Evolutionary conservation across 106 monocot species (phyloP).

Genomic region (Dactylorhiza incarnata): DNA sequence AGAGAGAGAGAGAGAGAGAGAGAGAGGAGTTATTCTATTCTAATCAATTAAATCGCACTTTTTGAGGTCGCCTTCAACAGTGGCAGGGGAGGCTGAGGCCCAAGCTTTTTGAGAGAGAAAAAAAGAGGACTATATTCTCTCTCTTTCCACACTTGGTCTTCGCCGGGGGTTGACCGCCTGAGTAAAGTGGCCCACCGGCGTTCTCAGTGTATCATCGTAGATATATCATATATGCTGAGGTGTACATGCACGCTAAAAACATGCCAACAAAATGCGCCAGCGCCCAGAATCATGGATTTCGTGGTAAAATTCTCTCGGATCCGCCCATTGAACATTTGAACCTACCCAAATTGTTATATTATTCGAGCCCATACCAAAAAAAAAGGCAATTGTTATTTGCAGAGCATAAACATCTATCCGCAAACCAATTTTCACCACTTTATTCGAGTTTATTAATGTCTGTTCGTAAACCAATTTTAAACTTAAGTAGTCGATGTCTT

Average conservation of each 20-base stretch:
- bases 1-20: background rate
- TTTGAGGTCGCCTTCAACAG: conserved; percentile 3
- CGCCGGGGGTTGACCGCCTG: conserved; percentile 1
- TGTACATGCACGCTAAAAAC: background rate
- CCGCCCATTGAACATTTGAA: too few species aligned
- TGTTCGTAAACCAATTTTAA: too few species aligned
- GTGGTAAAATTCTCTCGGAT: too few species aligned
- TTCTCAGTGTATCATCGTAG: background rate
- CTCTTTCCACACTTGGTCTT: background rate
- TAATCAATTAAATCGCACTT: background rate
- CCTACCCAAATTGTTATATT: too few species aligned
- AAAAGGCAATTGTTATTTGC: too few species aligned
- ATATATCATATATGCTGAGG: background rate
- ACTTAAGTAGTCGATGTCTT: too few species aligned
- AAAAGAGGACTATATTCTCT: background rate
- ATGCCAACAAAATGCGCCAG: background rate
- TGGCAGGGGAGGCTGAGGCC: background rate
- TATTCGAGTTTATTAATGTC: too few species aligned
- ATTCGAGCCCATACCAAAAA: too few species aligned
- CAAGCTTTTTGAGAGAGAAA: background rate
- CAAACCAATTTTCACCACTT: too few species aligned
- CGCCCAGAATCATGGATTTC: too few species aligned
- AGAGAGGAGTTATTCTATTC: conserved; percentile 1
- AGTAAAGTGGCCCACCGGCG: background rate
- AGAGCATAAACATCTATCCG: too few species aligned